Evolutionary conservation across 2,329 filamentous ascomycete genomes (phyloP).

Genomic region (Raffaelea albimanens): DNA sequence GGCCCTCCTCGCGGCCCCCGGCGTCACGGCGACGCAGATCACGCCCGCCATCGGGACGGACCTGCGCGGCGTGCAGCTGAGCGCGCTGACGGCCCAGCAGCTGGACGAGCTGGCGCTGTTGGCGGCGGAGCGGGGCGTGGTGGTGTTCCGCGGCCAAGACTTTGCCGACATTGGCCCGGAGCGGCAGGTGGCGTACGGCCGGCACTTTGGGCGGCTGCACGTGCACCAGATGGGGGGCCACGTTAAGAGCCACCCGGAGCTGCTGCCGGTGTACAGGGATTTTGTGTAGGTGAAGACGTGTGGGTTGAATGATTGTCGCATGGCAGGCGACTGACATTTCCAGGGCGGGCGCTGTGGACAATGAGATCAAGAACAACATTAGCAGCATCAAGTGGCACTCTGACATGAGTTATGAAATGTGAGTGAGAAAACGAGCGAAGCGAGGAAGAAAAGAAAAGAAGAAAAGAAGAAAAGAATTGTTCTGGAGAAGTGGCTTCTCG

Average conservation of each 20-base stretch:
- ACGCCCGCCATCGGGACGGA: constrained; percentile 10
- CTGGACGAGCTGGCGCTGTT: constrained; percentile 7
- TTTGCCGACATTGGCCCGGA: constrained; percentile 19
- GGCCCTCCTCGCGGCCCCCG: constrained; percentile 6
- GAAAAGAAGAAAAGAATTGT: no score
- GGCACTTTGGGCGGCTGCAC: constrained; percentile 33
- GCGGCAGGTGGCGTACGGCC: constrained; percentile 29
- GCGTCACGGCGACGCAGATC: constrained; percentile 6
- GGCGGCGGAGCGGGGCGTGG: constrained; percentile 7
- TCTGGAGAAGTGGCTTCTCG: no score
- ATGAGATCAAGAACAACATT: constrained; percentile 16
- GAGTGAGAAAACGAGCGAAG: no score
- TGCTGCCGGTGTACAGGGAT: constrained; percentile 28
- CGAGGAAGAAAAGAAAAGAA: no score
- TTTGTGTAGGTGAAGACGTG: no score
- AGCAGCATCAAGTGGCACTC: constrained; percentile 18
- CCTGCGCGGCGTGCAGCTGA: constrained; percentile 5
- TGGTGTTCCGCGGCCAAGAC: constrained; percentile 25
- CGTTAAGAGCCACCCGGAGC: constrained; percentile 29
- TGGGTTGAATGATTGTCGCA: no score
- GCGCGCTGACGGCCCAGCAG: background rate
- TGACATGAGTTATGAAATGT: constrained; percentile 16
- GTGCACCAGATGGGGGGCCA: constrained; percentile 34
- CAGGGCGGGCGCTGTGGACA: constrained; percentile 13
- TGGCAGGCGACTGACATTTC: no score